A percentile compares a stretch with the other conserved stretches of the same genome.
Evolutionary conservation across 371 early-diverging fungal species (phyloP).

Genomic region (Rhizomucor pusillus): DNA sequence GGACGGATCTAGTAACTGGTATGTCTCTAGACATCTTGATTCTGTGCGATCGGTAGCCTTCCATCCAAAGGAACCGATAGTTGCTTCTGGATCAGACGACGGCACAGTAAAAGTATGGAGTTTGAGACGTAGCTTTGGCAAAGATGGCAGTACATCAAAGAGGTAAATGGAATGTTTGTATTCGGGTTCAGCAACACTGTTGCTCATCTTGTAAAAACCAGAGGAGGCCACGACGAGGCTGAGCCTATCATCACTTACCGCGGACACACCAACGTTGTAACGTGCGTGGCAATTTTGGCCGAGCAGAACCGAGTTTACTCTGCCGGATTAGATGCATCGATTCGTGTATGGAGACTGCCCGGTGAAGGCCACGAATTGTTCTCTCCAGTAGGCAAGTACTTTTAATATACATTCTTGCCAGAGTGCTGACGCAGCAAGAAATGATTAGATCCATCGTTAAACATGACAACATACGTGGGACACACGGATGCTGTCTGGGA

Average conservation of each 20-base stretch:
- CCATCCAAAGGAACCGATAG: constrained; percentile 58
- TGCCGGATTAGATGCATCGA: constrained; percentile 72
- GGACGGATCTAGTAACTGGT: not conserved
- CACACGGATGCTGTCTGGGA: constrained; percentile 91
- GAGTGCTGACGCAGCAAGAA: not conserved
- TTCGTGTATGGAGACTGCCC: constrained; percentile 77
- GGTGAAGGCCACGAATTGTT: constrained; percentile 51
- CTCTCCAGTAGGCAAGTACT: constrained; percentile 52
- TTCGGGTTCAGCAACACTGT: too few species aligned
- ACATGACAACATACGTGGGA: constrained; percentile 65
- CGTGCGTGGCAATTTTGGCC: constrained; percentile 63
- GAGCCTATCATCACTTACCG: constrained; percentile 79
- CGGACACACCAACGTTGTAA: constrained; percentile 75
- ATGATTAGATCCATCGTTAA: constrained; percentile 50
- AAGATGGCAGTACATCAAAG: constrained; percentile 31
- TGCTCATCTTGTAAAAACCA: not conserved
- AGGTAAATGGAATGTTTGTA: constrained; percentile 26
- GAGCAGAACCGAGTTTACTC: constrained; percentile 66
- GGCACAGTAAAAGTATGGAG: constrained; percentile 82
- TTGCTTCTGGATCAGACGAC: constrained; percentile 83
- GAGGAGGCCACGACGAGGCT: constrained; percentile 47
- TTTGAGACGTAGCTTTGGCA: constrained; percentile 37
- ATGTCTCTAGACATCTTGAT: constrained; percentile 72
- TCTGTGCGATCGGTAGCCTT: constrained; percentile 72
- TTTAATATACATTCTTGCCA: not conserved